phyloP scores from a whole-genome alignment of 352 stramenopile genomes.

The Phytophthora fragariaefolia region DNA sequence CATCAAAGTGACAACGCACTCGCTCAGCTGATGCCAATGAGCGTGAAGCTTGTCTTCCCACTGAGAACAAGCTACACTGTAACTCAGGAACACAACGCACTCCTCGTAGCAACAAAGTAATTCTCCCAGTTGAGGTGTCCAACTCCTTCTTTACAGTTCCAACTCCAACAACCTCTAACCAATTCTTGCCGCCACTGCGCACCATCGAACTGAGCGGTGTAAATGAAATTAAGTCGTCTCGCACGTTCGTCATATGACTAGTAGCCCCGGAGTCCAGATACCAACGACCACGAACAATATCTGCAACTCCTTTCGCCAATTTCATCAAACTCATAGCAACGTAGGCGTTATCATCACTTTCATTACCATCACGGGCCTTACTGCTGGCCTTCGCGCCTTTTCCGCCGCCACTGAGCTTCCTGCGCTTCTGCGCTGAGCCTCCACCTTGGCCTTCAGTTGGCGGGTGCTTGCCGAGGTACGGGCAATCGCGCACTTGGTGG shows the following conservation, averaged over 20 bases:
- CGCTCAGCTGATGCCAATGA: not conserved
- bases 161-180: conserved; percentile 3
- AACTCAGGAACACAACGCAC: conserved; percentile 9
- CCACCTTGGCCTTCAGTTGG: not conserved
- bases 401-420: not conserved
- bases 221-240: conserved; percentile 10
- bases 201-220: conserved; percentile 5
- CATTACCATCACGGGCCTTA: conserved; percentile 1
- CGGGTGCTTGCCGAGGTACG: conserved; percentile 7
- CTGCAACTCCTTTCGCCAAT: not conserved
- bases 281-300: conserved; percentile 3
- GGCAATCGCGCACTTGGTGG: conserved; percentile 10
- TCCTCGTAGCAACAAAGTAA: not conserved
- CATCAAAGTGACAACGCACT: not conserved
- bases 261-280: conserved; percentile 17
- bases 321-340: conserved; percentile 2
- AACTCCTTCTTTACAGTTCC: conserved; percentile 11
- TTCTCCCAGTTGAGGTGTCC: conserved; percentile 3
- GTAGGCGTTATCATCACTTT: not conserved
- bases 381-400: not conserved
- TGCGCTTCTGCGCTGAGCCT: not conserved
- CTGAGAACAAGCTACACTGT: conserved; percentile 5
- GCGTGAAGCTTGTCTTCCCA: not conserved
- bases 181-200: conserved; percentile 9
- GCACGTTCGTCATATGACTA: conserved; percentile 14